Base-by-base conservation (phyloP, 1,284 basidiomycete genomes). In the Ustilago nuda region DNA sequence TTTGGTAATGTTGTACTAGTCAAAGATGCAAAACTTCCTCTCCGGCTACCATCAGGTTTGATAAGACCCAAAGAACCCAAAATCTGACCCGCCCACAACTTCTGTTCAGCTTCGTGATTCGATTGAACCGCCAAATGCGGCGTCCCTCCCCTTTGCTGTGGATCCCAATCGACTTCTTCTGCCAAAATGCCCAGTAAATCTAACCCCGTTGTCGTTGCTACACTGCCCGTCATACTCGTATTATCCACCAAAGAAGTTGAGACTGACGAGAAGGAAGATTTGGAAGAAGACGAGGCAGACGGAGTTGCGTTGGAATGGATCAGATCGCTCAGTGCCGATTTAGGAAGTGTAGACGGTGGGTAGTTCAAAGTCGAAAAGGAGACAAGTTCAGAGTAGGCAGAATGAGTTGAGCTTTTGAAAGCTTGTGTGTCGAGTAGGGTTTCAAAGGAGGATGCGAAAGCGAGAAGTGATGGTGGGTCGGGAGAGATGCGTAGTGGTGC, bases 131-230 rank as follows among this genome's bases (percentile, higher is more conserved):
- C 63, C 9, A 72, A 36, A 46, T 72, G 69, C 0, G 58, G 50
- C 3, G 58, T 48, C 13, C 35, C 41, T 11, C 56, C 64, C 9
- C 57, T 58, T 13, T 62, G 68, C 55, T 76, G 73, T 12, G 73
- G 68, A 46, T 76, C 73, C 68, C 73, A 71, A 23, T 76, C 68
- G 4, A 70, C 63, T 17, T 76, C 68, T 33, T 72, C 73, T 8
- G 73, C 73, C 13, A 72, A 27, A 2, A 66, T 65, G 4, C 65
- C 65, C 43, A 76, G 61, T 43, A 72, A 27, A 30, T 76, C 73
- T 4, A 76, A 52, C n/a, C 73, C 73, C 3, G 65, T 52, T 4
- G 73, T 61, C 1, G 61, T 68, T 2, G 64, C 61, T 2, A 59
- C 66, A 19, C 23, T 8, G 0, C 57, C 54, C 1, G 43, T 48